Evolutionary conservation across 1,284 basidiomycete species (phyloP).

Genomic region (Vanrija humicola): DNA sequence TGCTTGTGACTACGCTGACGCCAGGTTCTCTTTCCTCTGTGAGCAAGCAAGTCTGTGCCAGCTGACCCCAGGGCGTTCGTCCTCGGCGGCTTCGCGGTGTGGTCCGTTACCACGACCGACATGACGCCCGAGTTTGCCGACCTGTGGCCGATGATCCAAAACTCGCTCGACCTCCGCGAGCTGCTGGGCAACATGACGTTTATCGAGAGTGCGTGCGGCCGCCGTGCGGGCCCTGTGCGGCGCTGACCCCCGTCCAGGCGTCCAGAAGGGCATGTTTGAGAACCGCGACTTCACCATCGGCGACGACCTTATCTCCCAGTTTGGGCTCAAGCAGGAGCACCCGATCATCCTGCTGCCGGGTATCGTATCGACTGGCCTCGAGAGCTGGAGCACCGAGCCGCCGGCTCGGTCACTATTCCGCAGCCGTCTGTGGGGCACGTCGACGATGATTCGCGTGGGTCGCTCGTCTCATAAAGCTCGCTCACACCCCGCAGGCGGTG

Average conservation of each 20-base stretch:
- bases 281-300: conserved; percentile 82
- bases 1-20: neutral
- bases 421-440: conserved; percentile 43
- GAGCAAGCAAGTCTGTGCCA: neutral
- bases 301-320: conserved; percentile 60
- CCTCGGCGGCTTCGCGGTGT: conserved; percentile 16
- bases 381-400: conserved; percentile 45
- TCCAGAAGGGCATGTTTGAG: conserved; percentile 66
- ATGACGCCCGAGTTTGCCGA: conserved; percentile 24
- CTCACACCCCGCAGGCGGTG: conserved; percentile 16
- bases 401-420: conserved; percentile 47
- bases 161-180: conserved; percentile 29
- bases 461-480: no score
- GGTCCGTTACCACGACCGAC: conserved; percentile 17
- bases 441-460: conserved; percentile 5
- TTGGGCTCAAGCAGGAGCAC: conserved; percentile 65
- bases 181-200: conserved; percentile 40
- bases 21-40: conserved; percentile 3
- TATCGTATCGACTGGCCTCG: conserved; percentile 46
- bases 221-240: no score
- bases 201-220: conserved; percentile 29
- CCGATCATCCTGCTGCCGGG: conserved; percentile 80
- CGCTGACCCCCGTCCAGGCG: conserved; percentile 58
- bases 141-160: conserved; percentile 33
- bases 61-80: conserved; percentile 3